Percentiles rank a stretch among this genome's conserved stretches.
Evolutionary conservation across 352 stramenopile species (phyloP).

Genomic region (Phytophthora litchii): DNA sequence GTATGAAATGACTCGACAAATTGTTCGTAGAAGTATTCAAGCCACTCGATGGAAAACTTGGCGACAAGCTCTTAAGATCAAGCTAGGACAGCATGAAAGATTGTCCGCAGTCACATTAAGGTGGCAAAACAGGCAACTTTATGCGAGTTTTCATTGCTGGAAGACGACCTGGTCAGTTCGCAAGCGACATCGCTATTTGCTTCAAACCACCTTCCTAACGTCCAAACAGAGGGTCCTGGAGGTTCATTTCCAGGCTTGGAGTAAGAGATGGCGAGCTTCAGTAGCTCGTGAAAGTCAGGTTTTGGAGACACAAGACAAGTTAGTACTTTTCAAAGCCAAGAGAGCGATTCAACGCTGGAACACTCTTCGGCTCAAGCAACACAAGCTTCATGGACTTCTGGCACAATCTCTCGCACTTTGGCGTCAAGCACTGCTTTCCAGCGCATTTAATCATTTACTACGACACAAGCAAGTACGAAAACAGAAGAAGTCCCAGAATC

Average conservation of each 20-base stretch:
- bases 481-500: not conserved
- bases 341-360: conserved; percentile 24
- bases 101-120: conserved; percentile 23
- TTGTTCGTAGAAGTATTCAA: not conserved
- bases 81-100: conserved; percentile 18
- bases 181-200: conserved; percentile 32
- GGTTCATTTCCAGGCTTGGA: conserved; percentile 39
- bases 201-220: conserved; percentile 11
- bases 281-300: not conserved
- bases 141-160: conserved; percentile 38
- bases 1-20: not conserved
- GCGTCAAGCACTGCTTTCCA: conserved; percentile 23
- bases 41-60: conserved; percentile 28
- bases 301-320: conserved; percentile 1
- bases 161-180: conserved; percentile 40
- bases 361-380: not conserved
- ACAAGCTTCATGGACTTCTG: conserved; percentile 15
- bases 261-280: conserved; percentile 1
- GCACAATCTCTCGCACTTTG: conserved; percentile 21
- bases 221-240: conserved; percentile 27
- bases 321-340: conserved; percentile 21
- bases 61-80: conserved; percentile 17
- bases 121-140: conserved; percentile 34
- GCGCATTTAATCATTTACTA: conserved; percentile 20
- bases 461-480: conserved; percentile 12